Base-by-base conservation (phyloP, 176 grass and related monocot genomes). In the Raddia guianensis region DNA sequence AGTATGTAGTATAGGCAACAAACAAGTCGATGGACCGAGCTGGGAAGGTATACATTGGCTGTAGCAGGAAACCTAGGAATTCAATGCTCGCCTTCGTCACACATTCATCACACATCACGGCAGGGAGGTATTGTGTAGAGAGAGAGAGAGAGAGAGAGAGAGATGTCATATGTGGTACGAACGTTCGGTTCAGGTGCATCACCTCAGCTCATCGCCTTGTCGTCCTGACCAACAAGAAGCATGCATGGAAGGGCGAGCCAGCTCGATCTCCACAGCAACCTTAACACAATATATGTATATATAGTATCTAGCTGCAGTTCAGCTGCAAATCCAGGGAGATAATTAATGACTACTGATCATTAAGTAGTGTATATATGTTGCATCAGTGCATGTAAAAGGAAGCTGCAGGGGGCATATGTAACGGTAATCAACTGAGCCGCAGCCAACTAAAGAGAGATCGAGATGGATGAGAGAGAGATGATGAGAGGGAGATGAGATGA, bases 51-150 rank as follows among this genome's bases (percentile, higher is more conserved):
- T 72, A 76, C 56, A 77, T 59, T 76, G 50, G 78, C 70, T 80
- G 72, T 42, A 73, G 40, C 64, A 85, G 89, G 74, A 85, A 85
- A 63, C 61, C 59, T 86, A 75, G 82, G 83, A 68, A 78, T 81
- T 80, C n/a, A 93, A 87, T 82, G 80, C 70, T 34, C 50, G 72
- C 91, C 69, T 58, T 87, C 81, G 76, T 87, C 79, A 87, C 49
- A 70, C 83, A 81, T 40, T 37, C 54, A 69, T 45, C 52, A 75
- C 45, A 80, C 27, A 27, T 27, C 27, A 27, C 27, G 50, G 50
- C 63, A 77, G 44, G 56, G 68, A 18, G 12, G 1, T 27, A 27
- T 27, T 27, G 27, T 27, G 27, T 27, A 49, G 44, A 66, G 58
- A 15, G 27, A 83, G 73, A 52, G 27, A 70, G 60, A 56, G 84